Conservation (phyloP, 345 rosid species). For the Heritiera littoralis region DNA sequence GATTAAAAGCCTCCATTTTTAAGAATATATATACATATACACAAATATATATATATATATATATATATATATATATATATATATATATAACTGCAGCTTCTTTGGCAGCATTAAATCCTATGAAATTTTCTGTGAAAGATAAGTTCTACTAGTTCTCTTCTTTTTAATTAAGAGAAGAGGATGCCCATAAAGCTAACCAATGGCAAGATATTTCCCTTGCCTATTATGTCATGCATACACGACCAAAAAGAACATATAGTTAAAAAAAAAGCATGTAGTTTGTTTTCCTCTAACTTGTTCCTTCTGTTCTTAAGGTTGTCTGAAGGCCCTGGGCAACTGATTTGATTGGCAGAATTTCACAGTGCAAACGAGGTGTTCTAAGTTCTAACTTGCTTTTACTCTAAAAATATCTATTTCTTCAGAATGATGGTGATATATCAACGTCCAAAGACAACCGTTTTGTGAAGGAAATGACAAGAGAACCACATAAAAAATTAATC, state of each 20-base stretch:
- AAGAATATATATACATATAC: too few relatives aligned
- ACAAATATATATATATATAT: too few relatives aligned
- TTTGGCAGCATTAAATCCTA: not conserved
- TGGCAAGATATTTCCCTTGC: not conserved
- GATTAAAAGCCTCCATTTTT: too few relatives aligned
- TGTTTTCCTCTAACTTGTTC: not conserved
- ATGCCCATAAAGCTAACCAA: not conserved
- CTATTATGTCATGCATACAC: not conserved
- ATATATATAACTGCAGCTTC: not conserved
- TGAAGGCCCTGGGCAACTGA: not conserved
- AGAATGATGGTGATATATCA: conserved; percentile 18
- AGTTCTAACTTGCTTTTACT: not conserved
- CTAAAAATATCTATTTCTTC: not conserved
- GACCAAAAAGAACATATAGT: not conserved
- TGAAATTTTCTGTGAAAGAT: not conserved
- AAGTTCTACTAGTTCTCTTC: not conserved
- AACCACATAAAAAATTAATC: not conserved
- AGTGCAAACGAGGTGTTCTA: not conserved
- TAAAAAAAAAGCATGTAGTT: not conserved
- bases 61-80: too few relatives aligned
- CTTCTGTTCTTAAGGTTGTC: conserved; percentile 2
- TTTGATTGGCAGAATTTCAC: not conserved
- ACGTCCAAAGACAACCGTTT: conserved; percentile 14
- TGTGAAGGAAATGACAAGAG: conserved; percentile 14
- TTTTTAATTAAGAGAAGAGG: not conserved